These are phyloP conservation scores for Macrolepiota albuminosa DNA, from an alignment of 768 basidiomycete genomes.

Conservation along the genomic window DNA sequence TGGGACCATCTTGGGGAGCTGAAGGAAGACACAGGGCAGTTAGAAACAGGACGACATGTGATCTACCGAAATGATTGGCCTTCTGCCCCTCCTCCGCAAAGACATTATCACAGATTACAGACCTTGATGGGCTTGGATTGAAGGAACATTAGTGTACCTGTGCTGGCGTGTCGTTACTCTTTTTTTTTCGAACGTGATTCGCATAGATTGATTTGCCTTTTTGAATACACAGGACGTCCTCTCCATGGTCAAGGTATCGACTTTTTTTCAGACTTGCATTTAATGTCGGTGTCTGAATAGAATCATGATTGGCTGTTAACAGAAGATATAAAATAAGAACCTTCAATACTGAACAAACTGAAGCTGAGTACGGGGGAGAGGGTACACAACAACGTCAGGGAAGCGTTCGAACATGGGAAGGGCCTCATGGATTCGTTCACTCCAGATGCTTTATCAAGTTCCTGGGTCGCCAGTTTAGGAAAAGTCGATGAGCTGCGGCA, in stretches of 20 bases:
- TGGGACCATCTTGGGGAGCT: conserved; percentile 28
- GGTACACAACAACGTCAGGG: background rate
- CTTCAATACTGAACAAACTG: background rate
- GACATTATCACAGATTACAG: conserved; percentile 31
- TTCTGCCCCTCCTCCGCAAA: conserved; percentile 9
- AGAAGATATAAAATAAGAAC: background rate
- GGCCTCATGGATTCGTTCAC: background rate
- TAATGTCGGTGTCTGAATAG: background rate
- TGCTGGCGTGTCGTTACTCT: background rate
- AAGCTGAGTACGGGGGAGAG: background rate
- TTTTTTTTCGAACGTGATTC: background rate
- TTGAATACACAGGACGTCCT: background rate
- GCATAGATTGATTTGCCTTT: background rate
- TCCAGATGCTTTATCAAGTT: background rate
- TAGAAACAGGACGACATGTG: conserved; percentile 18
- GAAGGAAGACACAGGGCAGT: conserved; percentile 19
- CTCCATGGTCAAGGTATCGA: background rate
- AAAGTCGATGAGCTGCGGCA: background rate
- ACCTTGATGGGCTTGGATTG: conserved; percentile 26
- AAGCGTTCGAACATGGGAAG: background rate
- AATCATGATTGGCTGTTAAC: background rate
- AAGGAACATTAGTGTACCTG: background rate
- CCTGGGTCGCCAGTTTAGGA: background rate
- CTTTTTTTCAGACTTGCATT: background rate
- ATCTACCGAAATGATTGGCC: conserved; percentile 25